A percentile compares a stretch with the other conserved stretches of the same genome.
Conservation (phyloP, 192 early-diverging fungal species). For the Backusella macrospora region DNA sequence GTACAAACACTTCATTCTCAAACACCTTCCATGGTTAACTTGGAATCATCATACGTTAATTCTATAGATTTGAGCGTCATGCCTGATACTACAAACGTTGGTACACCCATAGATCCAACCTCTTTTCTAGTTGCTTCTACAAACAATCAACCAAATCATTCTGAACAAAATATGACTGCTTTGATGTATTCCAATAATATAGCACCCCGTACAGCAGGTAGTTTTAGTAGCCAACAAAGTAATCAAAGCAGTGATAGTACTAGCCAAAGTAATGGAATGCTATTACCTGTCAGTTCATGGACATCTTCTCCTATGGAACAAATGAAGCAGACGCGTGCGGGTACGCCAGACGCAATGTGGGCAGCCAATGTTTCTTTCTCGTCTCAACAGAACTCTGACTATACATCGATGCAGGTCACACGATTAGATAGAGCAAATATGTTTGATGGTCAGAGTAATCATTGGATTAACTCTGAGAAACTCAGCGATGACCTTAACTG, state of each 20-base stretch:
- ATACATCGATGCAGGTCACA: not conserved
- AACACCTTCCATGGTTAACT: not conserved
- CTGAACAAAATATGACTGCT: not conserved
- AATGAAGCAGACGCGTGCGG: not conserved
- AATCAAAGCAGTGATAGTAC: conserved; percentile 4
- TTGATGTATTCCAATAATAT: not conserved
- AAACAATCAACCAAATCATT: not conserved
- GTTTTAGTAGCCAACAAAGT: not conserved
- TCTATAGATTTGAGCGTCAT: conserved; percentile 1
- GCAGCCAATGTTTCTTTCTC: not conserved
- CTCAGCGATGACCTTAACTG: not conserved
- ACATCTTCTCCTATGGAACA: not conserved
- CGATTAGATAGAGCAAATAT: conserved; percentile 2
- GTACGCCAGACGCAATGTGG: not conserved
- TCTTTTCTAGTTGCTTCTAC: not conserved
- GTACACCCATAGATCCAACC: not conserved
- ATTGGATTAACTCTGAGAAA: conserved; percentile 19
- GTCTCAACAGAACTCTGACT: not conserved
- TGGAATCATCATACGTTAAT: not conserved
- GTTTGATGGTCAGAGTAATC: not conserved
- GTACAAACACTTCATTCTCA: conserved; percentile 17
- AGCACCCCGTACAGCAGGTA: not conserved
- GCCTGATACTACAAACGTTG: not conserved
- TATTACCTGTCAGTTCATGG: not conserved
- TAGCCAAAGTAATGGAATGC: not conserved